Evolutionary conservation across 805 yeast genomes (phyloP).

Genomic region (Zygoascus bituminiphila): DNA sequence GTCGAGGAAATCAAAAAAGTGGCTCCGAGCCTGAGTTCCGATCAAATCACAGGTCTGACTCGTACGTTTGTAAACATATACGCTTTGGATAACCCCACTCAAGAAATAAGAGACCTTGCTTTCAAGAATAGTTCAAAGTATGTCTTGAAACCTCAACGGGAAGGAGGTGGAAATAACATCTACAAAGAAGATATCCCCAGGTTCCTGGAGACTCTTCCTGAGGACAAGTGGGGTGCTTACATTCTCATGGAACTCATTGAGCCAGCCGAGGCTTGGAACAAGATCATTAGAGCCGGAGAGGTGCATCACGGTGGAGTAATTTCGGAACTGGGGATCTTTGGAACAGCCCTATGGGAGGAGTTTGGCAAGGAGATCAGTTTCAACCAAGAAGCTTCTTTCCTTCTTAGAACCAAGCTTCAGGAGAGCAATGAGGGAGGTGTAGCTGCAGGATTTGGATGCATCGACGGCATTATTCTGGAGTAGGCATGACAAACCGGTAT

Average conservation of each 20-base stretch:
- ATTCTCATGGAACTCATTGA: conserved; percentile 88
- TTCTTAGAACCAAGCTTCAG: conserved; percentile 81
- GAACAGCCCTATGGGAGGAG: conserved; percentile 66
- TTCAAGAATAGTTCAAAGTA: conserved; percentile 56
- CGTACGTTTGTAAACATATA: conserved; percentile 77
- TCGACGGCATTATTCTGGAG: conserved; percentile 65
- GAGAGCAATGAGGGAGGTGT: conserved; percentile 96
- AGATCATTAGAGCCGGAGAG: conserved; percentile 59
- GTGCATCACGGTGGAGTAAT: conserved; percentile 65
- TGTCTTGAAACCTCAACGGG: conserved; percentile 95
- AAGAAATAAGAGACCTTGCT: conserved; percentile 56
- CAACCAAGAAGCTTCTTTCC: conserved; percentile 74
- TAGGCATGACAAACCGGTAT: not conserved
- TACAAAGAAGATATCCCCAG: conserved; percentile 79
- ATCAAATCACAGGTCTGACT: conserved; percentile 28
- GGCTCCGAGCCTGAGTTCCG: conserved; percentile 28
- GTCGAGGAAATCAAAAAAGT: conserved; percentile 41
- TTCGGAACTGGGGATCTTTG: conserved; percentile 89
- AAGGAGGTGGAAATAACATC: conserved; percentile 96
- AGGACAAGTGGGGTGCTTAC: conserved; percentile 79
- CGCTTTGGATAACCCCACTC: conserved; percentile 76
- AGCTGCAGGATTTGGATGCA: conserved; percentile 98
- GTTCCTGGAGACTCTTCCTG: conserved; percentile 51
- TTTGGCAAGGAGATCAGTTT: conserved; percentile 29
- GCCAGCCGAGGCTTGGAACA: conserved; percentile 62